Base-by-base conservation (phyloP, 139 green algal genomes). In the Chlorella vulgaris region DNA sequence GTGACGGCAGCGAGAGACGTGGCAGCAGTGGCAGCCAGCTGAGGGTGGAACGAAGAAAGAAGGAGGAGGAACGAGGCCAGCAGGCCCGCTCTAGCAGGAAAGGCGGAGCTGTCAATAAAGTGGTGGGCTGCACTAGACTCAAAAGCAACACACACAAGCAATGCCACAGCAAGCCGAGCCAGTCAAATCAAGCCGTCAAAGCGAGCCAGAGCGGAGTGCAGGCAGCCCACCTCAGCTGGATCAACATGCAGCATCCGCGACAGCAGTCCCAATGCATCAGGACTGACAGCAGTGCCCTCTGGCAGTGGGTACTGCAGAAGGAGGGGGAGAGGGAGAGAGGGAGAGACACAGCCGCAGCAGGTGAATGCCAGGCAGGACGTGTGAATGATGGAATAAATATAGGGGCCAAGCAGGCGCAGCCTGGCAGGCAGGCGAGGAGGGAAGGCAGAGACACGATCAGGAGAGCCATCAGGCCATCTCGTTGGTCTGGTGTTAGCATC, bases 191-290 rank as follows among this genome's bases (percentile, higher is more conserved):
- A n/a, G n/a, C n/a, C n/a, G n/a, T n/a, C n/a, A n/a, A n/a, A n/a
- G n/a, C n/a, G n/a, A n/a, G n/a, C n/a, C n/a, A n/a, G n/a, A n/a
- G n/a, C n/a, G n/a, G 18, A 50, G 4, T 7, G 21, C 82, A 94
- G 18, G 18, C 58, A 81, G 91, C 88, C 91, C 65, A 88, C 91
- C 0, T 89, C 75, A 5, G 15, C 24, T 2, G 73, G 53, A 22
- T 68, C 73, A 21, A 69, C 53, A 4, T 19, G 31, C 70, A 78
- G 43, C 70, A 78, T 40, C 15, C 13, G 47, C 15, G 29, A 47
- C 47, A 78, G 47, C 29, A 78, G 31, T 24, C 65, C 47, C 31
- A 29, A 2, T 7, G 18, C 51, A 29, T 65, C 50, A 39, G 31
- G 47, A 3, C 39, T 60, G 22, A 74, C 38, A 15, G 36, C 38